Percentiles rank a stretch among this genome's conserved stretches.
Evolutionary conservation across 208 protist species (phyloP).

Genomic region (Trypanosoma cruzi): DNA sequence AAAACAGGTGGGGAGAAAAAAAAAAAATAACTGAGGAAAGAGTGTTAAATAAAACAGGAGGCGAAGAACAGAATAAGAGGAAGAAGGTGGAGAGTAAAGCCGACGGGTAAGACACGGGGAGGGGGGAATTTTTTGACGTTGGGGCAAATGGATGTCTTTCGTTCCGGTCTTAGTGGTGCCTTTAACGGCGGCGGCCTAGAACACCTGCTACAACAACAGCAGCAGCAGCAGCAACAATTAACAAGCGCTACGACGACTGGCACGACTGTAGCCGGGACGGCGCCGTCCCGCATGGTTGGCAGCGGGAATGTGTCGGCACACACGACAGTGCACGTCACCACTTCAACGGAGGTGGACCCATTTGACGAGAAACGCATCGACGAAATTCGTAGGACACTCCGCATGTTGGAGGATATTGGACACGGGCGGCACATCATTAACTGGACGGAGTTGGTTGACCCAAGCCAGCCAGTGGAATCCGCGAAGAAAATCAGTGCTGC

Average conservation of each 20-base stretch:
- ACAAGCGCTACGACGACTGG: not conserved
- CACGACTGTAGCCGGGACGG: not conserved
- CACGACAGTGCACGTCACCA: slow-evolving; percentile 29
- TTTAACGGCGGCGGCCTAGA: slow-evolving; percentile 21
- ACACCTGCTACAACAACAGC: not conserved
- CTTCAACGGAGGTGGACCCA: slow-evolving; percentile 19
- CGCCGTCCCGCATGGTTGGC: not conserved
- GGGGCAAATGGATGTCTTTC: slow-evolving; percentile 25
- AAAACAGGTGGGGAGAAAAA: no score
- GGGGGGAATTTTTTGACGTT: not conserved
- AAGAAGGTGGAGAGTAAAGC: slow-evolving; percentile 6
- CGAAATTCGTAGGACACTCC: slow-evolving; percentile 31
- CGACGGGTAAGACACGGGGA: not conserved
- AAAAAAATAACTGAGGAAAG: not conserved
- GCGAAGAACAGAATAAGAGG: no score
- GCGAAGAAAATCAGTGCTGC: slow-evolving; percentile 28
- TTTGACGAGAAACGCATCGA: slow-evolving; percentile 36
- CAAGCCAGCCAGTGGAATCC: slow-evolving; percentile 29
- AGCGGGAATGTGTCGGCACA: slow-evolving; percentile 2
- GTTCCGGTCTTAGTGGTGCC: slow-evolving; percentile 10
- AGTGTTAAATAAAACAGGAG: not conserved
- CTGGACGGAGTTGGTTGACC: slow-evolving; percentile 40
- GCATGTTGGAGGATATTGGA: slow-evolving; percentile 31
- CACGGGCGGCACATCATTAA: slow-evolving; percentile 32
- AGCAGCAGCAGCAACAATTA: not conserved